phyloP scores from a whole-genome alignment of 352 stramenopile species.

The Aphanomyces euteiches region DNA sequence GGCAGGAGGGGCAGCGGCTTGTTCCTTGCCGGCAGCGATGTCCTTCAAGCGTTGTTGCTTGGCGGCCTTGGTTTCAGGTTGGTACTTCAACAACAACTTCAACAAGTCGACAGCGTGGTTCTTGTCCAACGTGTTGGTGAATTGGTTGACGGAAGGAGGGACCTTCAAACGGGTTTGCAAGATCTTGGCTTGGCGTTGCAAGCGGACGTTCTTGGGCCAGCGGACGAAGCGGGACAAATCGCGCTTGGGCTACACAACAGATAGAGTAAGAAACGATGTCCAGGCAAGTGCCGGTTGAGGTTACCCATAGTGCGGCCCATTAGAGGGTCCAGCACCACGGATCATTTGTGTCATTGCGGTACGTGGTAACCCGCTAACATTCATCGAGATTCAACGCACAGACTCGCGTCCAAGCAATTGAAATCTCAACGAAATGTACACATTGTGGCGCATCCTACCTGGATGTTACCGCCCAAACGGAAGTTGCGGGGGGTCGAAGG shows the following conservation, averaged over 20 bases:
- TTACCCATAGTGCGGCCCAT: slow-evolving; percentile 27
- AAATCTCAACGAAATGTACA: slow-evolving; percentile 1
- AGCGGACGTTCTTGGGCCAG: slow-evolving; percentile 98
- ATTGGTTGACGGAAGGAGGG: slow-evolving; percentile 98
- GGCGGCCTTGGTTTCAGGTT: slow-evolving; percentile 96
- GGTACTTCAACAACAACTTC: slow-evolving; percentile 99
- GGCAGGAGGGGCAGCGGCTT: slow-evolving; percentile 79
- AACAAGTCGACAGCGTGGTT: slow-evolving; percentile 98
- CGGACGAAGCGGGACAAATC: slow-evolving; percentile 98
- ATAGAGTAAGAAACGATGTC: slow-evolving; percentile 17
- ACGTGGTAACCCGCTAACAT: slow-evolving; percentile 83
- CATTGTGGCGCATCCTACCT: slow-evolving; percentile 57
- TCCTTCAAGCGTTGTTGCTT: slow-evolving; percentile 98
- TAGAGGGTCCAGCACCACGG: slow-evolving; percentile 61
- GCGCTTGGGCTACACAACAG: slow-evolving; percentile 77
- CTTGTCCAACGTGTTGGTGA: slow-evolving; percentile 97
- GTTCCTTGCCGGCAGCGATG: slow-evolving; percentile 92
- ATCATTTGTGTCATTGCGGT: slow-evolving; percentile 90
- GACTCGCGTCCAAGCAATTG: neutral
- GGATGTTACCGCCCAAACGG: slow-evolving; percentile 95
- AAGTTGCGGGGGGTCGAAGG: slow-evolving; percentile 91
- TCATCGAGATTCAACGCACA: slow-evolving; percentile 27
- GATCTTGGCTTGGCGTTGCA: slow-evolving; percentile 99
- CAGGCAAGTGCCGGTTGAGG: neutral
- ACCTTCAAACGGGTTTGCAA: slow-evolving; percentile 99